phyloP scores from a whole-genome alignment of 345 rosid genomes.

The Eucalyptus regnans region DNA sequence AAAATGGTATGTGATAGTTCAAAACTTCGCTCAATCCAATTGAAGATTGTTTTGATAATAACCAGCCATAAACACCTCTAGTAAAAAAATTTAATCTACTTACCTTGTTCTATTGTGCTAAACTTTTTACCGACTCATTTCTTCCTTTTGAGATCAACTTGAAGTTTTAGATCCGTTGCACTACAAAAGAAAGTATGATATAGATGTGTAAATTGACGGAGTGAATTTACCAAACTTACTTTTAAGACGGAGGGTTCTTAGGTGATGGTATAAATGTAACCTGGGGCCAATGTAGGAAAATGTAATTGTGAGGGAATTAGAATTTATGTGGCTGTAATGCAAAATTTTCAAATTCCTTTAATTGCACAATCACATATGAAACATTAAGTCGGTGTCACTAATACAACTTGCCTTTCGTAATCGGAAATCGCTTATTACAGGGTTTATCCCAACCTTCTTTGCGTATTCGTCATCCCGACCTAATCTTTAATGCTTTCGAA shows the following conservation, averaged over 20 bases:
- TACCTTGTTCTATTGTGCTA: background rate
- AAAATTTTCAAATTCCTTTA: background rate
- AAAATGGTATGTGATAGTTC: background rate
- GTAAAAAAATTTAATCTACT: background rate
- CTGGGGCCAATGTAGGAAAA: background rate
- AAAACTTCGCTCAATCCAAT: background rate
- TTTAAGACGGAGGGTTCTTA: background rate
- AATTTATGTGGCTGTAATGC: background rate
- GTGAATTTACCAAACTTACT: background rate
- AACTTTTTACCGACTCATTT: background rate
- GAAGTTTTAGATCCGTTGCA: background rate
- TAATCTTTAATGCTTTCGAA: background rate
- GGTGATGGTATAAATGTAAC: background rate
- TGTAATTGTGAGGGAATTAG: background rate
- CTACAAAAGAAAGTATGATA: background rate
- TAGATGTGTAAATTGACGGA: background rate
- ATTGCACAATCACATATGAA: background rate
- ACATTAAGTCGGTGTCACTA: background rate
- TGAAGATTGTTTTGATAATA: background rate
- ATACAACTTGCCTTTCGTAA: background rate
- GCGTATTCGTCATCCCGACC: background rate
- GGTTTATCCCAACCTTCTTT: background rate
- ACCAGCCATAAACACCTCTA: background rate
- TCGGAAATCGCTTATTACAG: background rate
- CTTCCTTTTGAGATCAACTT: background rate